These are phyloP conservation scores for Allium fistulosum DNA, from an alignment of 106 monocot genomes.

Conservation along the genomic window DNA sequence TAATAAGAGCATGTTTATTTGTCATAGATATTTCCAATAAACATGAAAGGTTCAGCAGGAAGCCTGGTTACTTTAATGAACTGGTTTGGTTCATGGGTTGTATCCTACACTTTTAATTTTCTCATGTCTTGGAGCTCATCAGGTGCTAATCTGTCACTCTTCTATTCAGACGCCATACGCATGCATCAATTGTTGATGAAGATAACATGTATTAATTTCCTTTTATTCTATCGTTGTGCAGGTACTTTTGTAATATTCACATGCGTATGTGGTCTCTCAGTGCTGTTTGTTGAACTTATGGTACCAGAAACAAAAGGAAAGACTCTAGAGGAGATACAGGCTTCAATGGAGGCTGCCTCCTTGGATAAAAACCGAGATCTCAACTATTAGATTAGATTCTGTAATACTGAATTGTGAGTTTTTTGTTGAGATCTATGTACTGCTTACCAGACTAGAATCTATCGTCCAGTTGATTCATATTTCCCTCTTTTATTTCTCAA, in stretches of 20 bases:
- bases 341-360: conserved; percentile 13
- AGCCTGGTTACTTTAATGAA: conserved; percentile 64
- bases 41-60: conserved; percentile 52
- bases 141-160: conserved; percentile 23
- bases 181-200: not conserved
- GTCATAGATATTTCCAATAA: conserved; percentile 38
- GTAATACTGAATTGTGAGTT: not conserved
- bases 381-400: no score
- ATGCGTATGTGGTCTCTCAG: conserved; percentile 17
- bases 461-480: no score
- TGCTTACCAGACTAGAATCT: no score
- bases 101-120: conserved; percentile 70
- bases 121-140: conserved; percentile 65
- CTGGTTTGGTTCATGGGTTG: conserved; percentile 55
- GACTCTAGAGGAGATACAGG: conserved; percentile 38
- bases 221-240: conserved; percentile 2
- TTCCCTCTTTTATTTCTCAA: no score
- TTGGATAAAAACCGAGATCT: not conserved
- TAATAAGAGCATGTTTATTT: not conserved
- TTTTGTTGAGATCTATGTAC: not conserved
- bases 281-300: conserved; percentile 24
- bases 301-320: conserved; percentile 38
- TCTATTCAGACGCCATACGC: not conserved
- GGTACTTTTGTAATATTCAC: conserved; percentile 38
- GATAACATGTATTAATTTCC: not conserved